Percentiles rank a stretch among this genome's conserved stretches.
Evolutionary conservation across 768 basidiomycete species (phyloP).

Genomic region (Mycena belliarum): DNA sequence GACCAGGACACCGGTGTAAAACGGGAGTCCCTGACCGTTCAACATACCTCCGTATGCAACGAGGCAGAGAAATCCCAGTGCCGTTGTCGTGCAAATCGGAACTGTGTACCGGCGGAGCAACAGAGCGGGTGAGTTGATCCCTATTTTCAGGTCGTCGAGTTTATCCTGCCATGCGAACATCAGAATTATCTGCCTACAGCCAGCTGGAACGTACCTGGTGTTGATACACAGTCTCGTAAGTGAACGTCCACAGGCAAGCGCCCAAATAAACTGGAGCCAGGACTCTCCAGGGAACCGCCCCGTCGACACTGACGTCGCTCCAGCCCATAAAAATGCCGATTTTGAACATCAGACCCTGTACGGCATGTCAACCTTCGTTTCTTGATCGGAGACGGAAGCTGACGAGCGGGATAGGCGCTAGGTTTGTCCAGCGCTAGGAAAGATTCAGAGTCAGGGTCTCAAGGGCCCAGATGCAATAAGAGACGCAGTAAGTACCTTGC

Average conservation of each 20-base stretch:
- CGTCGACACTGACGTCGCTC: conserved; percentile 28
- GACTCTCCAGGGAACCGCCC: conserved; percentile 26
- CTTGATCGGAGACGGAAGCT: neutral
- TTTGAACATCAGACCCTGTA: conserved; percentile 34
- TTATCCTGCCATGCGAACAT: conserved; percentile 50
- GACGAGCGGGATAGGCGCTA: conserved; percentile 33
- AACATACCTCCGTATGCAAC: conserved; percentile 46
- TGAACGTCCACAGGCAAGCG: conserved; percentile 32
- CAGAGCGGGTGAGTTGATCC: conserved; percentile 61
- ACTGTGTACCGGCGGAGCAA: conserved; percentile 50
- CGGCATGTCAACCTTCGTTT: neutral
- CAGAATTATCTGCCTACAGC: neutral
- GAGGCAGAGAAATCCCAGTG: conserved; percentile 43
- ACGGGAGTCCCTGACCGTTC: conserved; percentile 44
- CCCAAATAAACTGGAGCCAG: conserved; percentile 29
- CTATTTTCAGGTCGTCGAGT: conserved; percentile 54
- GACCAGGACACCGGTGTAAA: conserved; percentile 27
- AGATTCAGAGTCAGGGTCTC: no score
- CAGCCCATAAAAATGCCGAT: conserved; percentile 36
- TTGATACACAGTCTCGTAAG: conserved; percentile 36
- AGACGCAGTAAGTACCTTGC: conserved; percentile 26
- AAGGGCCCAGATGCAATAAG: no score
- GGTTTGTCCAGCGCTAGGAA: conserved; percentile 31
- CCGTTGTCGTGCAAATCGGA: conserved; percentile 47
- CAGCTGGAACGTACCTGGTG: conserved; percentile 27